Evolutionary conservation across 2,329 filamentous ascomycete species (phyloP), one percentile per base, ranked within the genome.

Genomic region (Clonostachys rosea): DNA sequence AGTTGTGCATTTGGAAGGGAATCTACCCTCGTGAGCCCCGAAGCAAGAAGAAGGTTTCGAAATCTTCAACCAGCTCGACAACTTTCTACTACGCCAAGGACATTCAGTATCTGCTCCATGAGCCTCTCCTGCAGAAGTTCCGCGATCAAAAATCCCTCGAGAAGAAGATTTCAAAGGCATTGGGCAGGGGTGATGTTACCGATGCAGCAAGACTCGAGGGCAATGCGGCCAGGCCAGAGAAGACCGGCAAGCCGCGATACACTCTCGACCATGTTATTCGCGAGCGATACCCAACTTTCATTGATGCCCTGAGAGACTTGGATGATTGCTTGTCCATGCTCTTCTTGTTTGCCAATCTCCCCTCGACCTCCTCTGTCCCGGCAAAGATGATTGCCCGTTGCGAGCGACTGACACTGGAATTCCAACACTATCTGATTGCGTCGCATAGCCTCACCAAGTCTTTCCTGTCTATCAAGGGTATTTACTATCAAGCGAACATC

Each of bases 1-100:
- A 95, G 73, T 80, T 99, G 65, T 99, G 94, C 75, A 99, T 99
- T 69, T 99, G 96, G 86, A 97, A 97, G 77, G 94, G 91, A 60
- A 97, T 99, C 67, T 99, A 96, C 71, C 94, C 94, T 55, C 88
- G 94, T 62, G 94, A 99, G 76, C 94, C 94, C 54, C 84, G 94
- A 63, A 96, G 87, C 75, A 92, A 91, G 77, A 96, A 95, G 77
- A 96, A 96, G 81, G 94, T 89, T 40, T 89, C 87, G 64, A 96
- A 95, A 70, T 90, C 89, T 50, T 84, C 91, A 24, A 96, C 89
- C 35, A 84, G 87, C 51, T 91, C 87, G 47, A 97, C 92, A 30
- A 99, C 94, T 52, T 99, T 97, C 58, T 87, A 87, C 72, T 87
- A 86, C 63, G 73, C 91, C 64, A 96, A 95, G 75, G 94, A 99